Conservation (phyloP, 495 filamentous ascomycete species). For the Penicillium waksmanii region DNA sequence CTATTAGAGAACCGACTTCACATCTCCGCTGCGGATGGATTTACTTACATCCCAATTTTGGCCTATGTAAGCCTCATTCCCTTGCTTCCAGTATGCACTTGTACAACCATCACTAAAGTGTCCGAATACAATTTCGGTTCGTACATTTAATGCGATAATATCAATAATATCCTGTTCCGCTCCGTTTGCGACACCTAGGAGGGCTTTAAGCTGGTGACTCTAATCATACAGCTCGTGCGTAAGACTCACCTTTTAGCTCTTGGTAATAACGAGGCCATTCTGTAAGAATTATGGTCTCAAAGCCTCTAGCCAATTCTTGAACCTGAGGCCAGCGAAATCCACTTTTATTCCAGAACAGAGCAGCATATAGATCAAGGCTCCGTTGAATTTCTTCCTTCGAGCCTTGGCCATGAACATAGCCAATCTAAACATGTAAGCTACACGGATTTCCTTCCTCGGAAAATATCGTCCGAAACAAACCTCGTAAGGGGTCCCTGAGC, state of each 20-base stretch:
- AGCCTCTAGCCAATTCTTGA: neutral
- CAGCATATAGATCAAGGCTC: neutral
- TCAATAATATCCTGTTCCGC: neutral
- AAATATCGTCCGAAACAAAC: neutral
- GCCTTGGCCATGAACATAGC: neutral
- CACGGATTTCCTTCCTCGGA: neutral
- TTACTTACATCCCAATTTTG: neutral
- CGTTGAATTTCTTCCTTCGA: neutral
- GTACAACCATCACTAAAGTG: neutral
- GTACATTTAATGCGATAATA: neutral
- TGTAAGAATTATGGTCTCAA: neutral
- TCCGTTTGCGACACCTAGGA: neutral
- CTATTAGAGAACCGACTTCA: no score
- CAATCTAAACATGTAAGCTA: neutral
- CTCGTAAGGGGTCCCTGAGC: neutral
- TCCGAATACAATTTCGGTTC: neutral
- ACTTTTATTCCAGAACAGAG: neutral
- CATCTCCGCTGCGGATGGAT: neutral
- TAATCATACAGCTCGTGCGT: no score
- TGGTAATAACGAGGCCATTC: neutral
- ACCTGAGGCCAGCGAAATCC: neutral
- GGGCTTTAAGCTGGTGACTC: neutral
- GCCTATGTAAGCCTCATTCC: neutral
- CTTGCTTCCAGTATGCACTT: neutral
- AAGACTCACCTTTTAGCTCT: neutral